A percentile compares a stretch with the other conserved stretches of the same genome.
These are phyloP conservation scores for Magnaporthiopsis poae DNA, from an alignment of 2,329 filamentous ascomycete species.

Conservation along the genomic window DNA sequence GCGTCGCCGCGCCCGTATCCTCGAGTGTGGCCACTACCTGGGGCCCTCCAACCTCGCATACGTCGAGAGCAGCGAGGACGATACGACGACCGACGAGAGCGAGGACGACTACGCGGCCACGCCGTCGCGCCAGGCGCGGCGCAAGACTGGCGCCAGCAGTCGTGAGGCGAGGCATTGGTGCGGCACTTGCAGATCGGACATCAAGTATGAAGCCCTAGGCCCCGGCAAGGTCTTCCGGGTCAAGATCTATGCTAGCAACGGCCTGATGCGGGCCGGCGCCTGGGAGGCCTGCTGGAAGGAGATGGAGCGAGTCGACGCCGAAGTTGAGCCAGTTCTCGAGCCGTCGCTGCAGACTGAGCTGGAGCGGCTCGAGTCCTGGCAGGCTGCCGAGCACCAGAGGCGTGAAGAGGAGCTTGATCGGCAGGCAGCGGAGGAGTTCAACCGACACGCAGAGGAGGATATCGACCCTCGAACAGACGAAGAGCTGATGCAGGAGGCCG, in stretches of 20 bases:
- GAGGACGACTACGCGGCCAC: constrained; percentile 31
- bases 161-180: constrained; percentile 43
- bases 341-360: constrained; percentile 49
- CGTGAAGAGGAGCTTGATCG: constrained; percentile 22
- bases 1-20: constrained; percentile 53
- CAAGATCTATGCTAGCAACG: constrained; percentile 90
- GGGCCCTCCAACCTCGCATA: constrained; percentile 41
- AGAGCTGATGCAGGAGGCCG: constrained; percentile 20
- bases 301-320: constrained; percentile 97
- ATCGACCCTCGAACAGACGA: constrained; percentile 11
- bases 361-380: constrained; percentile 38
- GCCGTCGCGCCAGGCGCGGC: constrained; percentile 11
- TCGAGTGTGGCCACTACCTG: constrained; percentile 69
- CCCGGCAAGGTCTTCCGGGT: constrained; percentile 57
- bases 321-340: constrained; percentile 68
- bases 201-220: constrained; percentile 43
- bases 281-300: constrained; percentile 93
- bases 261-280: constrained; percentile 79
- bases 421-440: constrained; percentile 24
- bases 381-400: constrained; percentile 31
- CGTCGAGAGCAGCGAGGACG: constrained; percentile 31
- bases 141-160: not conserved
- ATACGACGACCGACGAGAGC: constrained; percentile 35
- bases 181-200: constrained; percentile 43
- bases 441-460: constrained; percentile 20